A percentile compares a stretch with the other conserved stretches of the same genome.
phyloP scores from a whole-genome alignment of 2,329 filamentous ascomycete species.

The Teratosphaeria nubilosa region DNA sequence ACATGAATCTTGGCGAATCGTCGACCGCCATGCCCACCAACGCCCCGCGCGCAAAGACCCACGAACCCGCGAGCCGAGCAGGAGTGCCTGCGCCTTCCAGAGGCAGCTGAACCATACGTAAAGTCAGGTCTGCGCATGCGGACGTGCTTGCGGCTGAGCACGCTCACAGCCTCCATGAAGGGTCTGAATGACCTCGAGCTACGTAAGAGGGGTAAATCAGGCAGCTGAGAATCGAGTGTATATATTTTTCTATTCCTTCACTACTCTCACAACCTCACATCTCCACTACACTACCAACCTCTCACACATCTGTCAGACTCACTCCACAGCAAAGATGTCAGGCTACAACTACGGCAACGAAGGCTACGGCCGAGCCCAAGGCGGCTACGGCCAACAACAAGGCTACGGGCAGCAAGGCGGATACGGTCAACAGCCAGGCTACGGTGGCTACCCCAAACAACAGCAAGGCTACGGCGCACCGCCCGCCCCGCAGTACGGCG shows the following conservation, averaged over 20 bases:
- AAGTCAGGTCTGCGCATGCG: not conserved
- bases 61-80: not conserved
- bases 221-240: not conserved
- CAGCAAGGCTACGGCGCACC: slow-evolving; percentile 18
- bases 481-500: slow-evolving; percentile 17
- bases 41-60: not conserved
- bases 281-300: not conserved
- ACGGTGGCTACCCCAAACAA: slow-evolving; percentile 17
- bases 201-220: not conserved
- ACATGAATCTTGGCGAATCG: not conserved
- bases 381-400: slow-evolving; percentile 9
- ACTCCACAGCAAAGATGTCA: slow-evolving; percentile 8
- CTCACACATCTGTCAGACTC: not conserved
- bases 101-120: not conserved
- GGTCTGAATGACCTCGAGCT: not conserved
- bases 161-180: not conserved
- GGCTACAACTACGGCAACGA: slow-evolving; percentile 15
- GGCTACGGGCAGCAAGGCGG: slow-evolving; percentile 14
- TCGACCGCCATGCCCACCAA: not conserved
- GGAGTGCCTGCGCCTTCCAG: not conserved
- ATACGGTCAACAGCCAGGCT: slow-evolving; percentile 17
- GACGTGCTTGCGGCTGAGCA: not conserved
- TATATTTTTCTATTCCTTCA: not conserved
- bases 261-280: too few species aligned
- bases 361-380: slow-evolving; percentile 9